Conservation (phyloP, 768 basidiomycete genomes). For the Coprinellus micaceus region DNA sequence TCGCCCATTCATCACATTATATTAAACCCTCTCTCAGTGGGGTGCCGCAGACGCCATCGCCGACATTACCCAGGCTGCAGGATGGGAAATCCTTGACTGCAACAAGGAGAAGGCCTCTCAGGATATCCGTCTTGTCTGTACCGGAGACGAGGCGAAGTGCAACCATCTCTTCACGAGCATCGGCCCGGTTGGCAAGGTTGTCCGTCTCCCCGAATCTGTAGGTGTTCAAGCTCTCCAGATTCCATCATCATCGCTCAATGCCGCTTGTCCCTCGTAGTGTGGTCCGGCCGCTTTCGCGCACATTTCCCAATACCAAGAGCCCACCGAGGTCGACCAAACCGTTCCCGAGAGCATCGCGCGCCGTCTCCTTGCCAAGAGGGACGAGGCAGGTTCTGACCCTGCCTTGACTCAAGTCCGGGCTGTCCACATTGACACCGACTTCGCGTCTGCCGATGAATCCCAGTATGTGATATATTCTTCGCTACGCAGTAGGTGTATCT, state of each 20-base stretch:
- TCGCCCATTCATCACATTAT: not conserved
- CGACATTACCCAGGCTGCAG: constrained; percentile 38
- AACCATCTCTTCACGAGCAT: constrained; percentile 20
- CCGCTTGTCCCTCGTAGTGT: constrained; percentile 14
- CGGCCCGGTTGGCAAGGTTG: constrained; percentile 32
- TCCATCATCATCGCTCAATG: not conserved
- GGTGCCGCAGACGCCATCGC: constrained; percentile 24
- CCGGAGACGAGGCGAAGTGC: constrained; percentile 23
- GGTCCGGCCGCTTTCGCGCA: constrained; percentile 20
- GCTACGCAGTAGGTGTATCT: not conserved
- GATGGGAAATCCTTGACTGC: constrained; percentile 38
- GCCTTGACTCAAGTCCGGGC: constrained; percentile 18
- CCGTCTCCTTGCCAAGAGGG: constrained; percentile 13
- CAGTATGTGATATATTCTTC: not conserved
- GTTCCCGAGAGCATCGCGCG: constrained; percentile 5
- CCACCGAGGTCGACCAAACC: constrained; percentile 16
- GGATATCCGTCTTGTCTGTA: constrained; percentile 34
- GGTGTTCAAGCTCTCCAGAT: constrained; percentile 1
- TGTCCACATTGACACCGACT: constrained; percentile 17
- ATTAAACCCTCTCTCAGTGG: constrained; percentile 13
- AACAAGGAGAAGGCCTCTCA: constrained; percentile 25
- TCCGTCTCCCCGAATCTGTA: constrained; percentile 33
- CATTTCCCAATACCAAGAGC: constrained; percentile 18
- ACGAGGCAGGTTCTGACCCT: too few relatives aligned
- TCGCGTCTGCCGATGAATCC: constrained; percentile 12